Percentiles rank a stretch among this genome's conserved stretches.
These are phyloP conservation scores for Colletotrichum truncatum DNA, from an alignment of 2,329 filamentous ascomycete species.

Conservation along the genomic window DNA sequence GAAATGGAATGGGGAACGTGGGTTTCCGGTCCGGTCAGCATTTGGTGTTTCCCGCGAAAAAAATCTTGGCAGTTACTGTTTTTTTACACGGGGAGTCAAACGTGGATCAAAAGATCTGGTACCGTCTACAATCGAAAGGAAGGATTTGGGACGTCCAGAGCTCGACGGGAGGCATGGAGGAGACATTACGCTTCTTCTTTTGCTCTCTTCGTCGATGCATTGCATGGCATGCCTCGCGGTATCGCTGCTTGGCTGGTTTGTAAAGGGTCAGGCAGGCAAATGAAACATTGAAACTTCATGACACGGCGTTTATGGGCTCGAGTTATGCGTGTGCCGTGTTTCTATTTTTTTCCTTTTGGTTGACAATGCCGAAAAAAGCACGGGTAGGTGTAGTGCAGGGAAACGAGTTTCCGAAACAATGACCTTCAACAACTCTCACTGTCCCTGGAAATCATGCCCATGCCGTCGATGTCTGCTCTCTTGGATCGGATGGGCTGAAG, in stretches of 20 bases:
- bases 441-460: not conserved
- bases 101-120: conserved; percentile 45
- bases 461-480: not conserved
- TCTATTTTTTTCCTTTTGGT: conserved; percentile 13
- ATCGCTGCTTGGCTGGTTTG: conserved; percentile 54
- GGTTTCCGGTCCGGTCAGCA: conserved; percentile 26
- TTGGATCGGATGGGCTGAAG: too few relatives aligned
- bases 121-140: conserved; percentile 34
- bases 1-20: conserved; percentile 23
- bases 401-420: not conserved
- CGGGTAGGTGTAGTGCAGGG: not conserved
- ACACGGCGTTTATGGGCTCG: conserved; percentile 29
- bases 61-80: conserved; percentile 25
- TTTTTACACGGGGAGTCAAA: conserved; percentile 30
- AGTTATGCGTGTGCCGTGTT: conserved; percentile 28
- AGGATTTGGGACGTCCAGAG: conserved; percentile 11
- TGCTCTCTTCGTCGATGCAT: conserved; percentile 51
- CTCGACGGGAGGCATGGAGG: not conserved
- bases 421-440: conserved; percentile 5
- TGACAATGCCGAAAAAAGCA: not conserved
- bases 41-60: conserved; percentile 29
- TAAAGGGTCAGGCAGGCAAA: conserved; percentile 61
- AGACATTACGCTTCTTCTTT: conserved; percentile 40
- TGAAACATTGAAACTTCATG: conserved; percentile 57
- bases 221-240: conserved; percentile 54